Base-by-base conservation (phyloP, 495 filamentous ascomycete species). In the Hypoxylon rickii region DNA sequence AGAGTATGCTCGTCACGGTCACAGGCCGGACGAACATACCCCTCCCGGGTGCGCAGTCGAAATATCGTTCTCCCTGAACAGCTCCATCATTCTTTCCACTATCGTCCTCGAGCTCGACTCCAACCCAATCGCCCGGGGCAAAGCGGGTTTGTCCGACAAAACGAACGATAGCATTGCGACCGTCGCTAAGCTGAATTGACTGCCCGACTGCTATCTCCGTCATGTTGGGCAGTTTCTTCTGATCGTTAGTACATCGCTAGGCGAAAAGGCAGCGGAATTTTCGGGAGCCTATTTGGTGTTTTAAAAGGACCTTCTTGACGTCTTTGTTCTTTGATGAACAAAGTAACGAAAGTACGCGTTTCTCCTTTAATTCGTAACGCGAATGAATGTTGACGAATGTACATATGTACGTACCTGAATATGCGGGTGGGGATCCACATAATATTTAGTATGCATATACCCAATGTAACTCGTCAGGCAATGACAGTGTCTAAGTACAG, bases 61-160 rank as follows among this genome's bases (percentile, higher is more conserved):
- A 98, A 70, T 98, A 98, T 32, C 90, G 79, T 58, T 92, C 82
- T 34, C 91, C 93, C 70, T 93, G 83, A 32, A 97, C 89, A 21
- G 87, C 83, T 59, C 94, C 94, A 79, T 98, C 90, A 64, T 98
- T 97, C 74, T 98, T 97, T 8, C 94, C 94, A 8, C 78, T 80
- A n/a, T 83, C 75, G 29, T 88, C 87, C 33, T 89, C 85, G 52
- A 98, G 81, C 78, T 96, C 92, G 38, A 97, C 80, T 44, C 94
- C 94, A 44, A 96, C 76, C 90, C 93, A 98, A 20, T 89, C 86
- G 46, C 92, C 95, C 2, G 70, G 67, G 24, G 89, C 84, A 70
- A 97, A 96, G 53, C 81, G 73, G 19, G 92, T 89, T 37, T 79
- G 76, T 56, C 94, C 94, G 54, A 90, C 72, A 70, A 86, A 98